These are phyloP conservation scores for Zymoseptoria brevis DNA, from an alignment of 2,329 filamentous ascomycete species.

Conservation along the genomic window DNA sequence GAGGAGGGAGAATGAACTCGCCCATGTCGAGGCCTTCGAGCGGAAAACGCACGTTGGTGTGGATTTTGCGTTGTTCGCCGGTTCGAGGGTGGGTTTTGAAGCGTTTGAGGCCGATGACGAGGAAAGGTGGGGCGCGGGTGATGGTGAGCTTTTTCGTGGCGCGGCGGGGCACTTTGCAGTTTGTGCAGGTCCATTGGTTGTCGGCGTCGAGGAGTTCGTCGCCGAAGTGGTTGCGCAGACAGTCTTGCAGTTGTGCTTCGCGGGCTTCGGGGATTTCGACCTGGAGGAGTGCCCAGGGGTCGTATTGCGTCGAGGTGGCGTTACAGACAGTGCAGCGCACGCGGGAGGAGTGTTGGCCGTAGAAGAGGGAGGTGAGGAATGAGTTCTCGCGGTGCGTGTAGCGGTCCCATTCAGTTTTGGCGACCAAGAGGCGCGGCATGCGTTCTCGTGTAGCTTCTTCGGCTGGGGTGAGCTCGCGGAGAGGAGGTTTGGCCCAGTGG, in stretches of 20 bases:
- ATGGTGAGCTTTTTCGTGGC: slow-evolving; percentile 65
- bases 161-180: slow-evolving; percentile 60
- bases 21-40: slow-evolving; percentile 60
- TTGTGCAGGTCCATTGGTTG: slow-evolving; percentile 63
- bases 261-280: slow-evolving; percentile 60
- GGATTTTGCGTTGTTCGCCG: slow-evolving; percentile 57
- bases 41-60: slow-evolving; percentile 67
- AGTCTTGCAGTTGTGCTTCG: slow-evolving; percentile 56
- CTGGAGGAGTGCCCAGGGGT: slow-evolving; percentile 63
- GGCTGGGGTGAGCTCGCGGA: slow-evolving; percentile 50
- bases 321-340: slow-evolving; percentile 55
- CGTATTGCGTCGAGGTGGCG: slow-evolving; percentile 58
- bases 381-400: slow-evolving; percentile 68
- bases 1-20: slow-evolving; percentile 49
- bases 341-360: slow-evolving; percentile 58
- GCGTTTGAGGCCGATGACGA: slow-evolving; percentile 70
- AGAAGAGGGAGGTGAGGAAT: slow-evolving; percentile 73
- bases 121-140: slow-evolving; percentile 68
- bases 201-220: slow-evolving; percentile 61
- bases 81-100: slow-evolving; percentile 50
- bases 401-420: slow-evolving; percentile 64
- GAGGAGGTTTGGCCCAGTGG: slow-evolving; percentile 51
- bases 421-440: slow-evolving; percentile 56
- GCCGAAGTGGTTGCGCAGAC: slow-evolving; percentile 60
- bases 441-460: slow-evolving; percentile 55